These are phyloP conservation scores for Boletus semigastroideus DNA, from an alignment of 1,284 basidiomycete species.

Conservation along the genomic window DNA sequence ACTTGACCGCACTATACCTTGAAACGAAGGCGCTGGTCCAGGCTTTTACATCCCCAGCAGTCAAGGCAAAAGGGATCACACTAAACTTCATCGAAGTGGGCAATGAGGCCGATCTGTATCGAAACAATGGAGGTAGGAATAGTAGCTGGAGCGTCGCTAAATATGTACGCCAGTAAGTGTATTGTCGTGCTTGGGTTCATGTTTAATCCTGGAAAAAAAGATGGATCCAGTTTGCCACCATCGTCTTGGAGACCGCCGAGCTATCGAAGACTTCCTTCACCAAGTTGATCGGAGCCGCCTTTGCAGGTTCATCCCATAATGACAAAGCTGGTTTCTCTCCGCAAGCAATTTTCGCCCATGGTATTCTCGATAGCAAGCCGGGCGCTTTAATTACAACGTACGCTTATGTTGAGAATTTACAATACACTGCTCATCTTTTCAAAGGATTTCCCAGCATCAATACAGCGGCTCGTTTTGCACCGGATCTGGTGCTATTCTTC, in stretches of 20 bases:
- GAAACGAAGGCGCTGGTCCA: slow-evolving; percentile 55
- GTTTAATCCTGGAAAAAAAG: slow-evolving; percentile 20
- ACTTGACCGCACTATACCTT: slow-evolving; percentile 57
- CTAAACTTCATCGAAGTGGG: slow-evolving; percentile 62
- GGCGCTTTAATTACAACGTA: slow-evolving; percentile 41
- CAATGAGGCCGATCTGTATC: slow-evolving; percentile 65
- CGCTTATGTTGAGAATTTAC: neutral
- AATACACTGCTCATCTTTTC: slow-evolving; percentile 1
- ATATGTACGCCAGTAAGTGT: slow-evolving; percentile 54
- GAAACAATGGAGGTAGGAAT: slow-evolving; percentile 46
- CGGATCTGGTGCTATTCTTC: slow-evolving; percentile 48
- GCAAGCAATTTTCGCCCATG: slow-evolving; percentile 46
- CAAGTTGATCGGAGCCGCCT: slow-evolving; percentile 53
- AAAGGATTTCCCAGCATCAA: slow-evolving; percentile 61
- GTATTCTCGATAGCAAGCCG: slow-evolving; percentile 40
- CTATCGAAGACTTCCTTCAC: slow-evolving; percentile 35
- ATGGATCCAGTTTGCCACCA: slow-evolving; percentile 35
- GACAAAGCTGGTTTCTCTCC: slow-evolving; percentile 52
- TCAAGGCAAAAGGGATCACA: slow-evolving; percentile 46
- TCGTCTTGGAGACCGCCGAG: slow-evolving; percentile 29
- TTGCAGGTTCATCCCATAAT: slow-evolving; percentile 48
- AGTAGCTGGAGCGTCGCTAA: slow-evolving; percentile 45
- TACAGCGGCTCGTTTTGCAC: slow-evolving; percentile 60
- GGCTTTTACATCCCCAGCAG: slow-evolving; percentile 47
- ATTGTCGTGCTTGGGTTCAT: neutral